Percentiles rank a stretch among this genome's conserved stretches.
These are phyloP conservation scores for Penicillium tannophilum DNA, from an alignment of 495 filamentous ascomycete genomes.

Conservation along the genomic window DNA sequence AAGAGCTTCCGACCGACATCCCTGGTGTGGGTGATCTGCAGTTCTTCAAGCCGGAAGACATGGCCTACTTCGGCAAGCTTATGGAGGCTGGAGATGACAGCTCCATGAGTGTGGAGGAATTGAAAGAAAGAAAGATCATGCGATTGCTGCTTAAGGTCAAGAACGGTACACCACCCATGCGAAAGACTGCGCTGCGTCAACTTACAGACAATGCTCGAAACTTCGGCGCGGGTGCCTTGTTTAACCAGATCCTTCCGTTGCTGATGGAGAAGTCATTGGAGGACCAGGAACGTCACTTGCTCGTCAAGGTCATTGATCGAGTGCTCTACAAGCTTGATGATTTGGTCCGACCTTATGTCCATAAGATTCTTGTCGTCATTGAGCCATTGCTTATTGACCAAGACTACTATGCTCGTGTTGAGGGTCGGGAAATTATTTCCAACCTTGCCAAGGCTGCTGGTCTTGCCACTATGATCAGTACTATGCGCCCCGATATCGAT, in stretches of 20 bases:
- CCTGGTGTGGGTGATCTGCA: slow-evolving; percentile 96
- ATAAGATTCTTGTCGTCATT: slow-evolving; percentile 99
- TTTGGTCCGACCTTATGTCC: slow-evolving; percentile 92
- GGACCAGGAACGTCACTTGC: slow-evolving; percentile 96
- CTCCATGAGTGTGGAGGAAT: slow-evolving; percentile 85
- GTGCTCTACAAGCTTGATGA: slow-evolving; percentile 98
- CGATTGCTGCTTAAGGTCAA: slow-evolving; percentile 95
- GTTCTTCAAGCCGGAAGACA: slow-evolving; percentile 99
- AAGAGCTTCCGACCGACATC: slow-evolving; percentile 94
- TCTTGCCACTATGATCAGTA: slow-evolving; percentile 98
- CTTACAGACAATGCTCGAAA: slow-evolving; percentile 97
- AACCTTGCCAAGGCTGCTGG: slow-evolving; percentile 96
- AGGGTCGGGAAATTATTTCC: slow-evolving; percentile 98
- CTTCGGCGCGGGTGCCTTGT: slow-evolving; percentile 92
- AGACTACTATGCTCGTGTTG: slow-evolving; percentile 98
- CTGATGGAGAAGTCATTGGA: slow-evolving; percentile 99
- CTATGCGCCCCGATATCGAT: slow-evolving; percentile 98
- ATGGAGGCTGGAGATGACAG: slow-evolving; percentile 95
- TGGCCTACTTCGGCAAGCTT: slow-evolving; percentile 98
- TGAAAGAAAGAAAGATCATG: slow-evolving; percentile 99
- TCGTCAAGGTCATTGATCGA: slow-evolving; percentile 99
- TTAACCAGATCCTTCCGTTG: slow-evolving; percentile 96
- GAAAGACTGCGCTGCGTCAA: slow-evolving; percentile 98
- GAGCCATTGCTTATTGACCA: slow-evolving; percentile 98
- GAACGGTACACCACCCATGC: slow-evolving; percentile 98